phyloP scores from a whole-genome alignment of 2,329 filamentous ascomycete genomes.

The Monosporascus sp. region DNA sequence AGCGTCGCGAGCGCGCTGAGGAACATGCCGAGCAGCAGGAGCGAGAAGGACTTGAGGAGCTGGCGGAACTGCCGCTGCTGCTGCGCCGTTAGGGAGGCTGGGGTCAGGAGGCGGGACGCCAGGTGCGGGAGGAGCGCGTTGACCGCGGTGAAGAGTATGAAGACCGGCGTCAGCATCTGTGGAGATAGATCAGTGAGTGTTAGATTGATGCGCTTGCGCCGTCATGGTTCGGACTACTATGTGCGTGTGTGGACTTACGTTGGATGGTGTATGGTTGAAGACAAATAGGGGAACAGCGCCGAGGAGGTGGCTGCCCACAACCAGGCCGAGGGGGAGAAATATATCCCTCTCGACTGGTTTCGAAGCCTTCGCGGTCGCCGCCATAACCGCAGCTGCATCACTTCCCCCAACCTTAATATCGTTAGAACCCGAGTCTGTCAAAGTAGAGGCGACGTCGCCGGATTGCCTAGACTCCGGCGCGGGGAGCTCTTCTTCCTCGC shows the following conservation, averaged over 20 bases:
- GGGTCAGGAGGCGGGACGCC: conserved; percentile 51
- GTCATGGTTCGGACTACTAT: no score
- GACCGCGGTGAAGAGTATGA: conserved; percentile 50
- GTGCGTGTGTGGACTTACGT: conserved; percentile 43
- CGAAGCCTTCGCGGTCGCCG: conserved; percentile 11
- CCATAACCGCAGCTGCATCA: conserved; percentile 10
- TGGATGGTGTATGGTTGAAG: conserved; percentile 70
- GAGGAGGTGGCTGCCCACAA: conserved; percentile 68
- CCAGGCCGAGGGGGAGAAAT: conserved; percentile 67
- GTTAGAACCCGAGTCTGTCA: conserved; percentile 7
- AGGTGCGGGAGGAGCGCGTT: conserved; percentile 54
- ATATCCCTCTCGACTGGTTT: conserved; percentile 55
- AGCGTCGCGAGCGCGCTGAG: conserved; percentile 89
- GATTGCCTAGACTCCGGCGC: conserved; percentile 25
- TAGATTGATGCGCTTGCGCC: no score
- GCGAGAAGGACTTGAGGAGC: conserved; percentile 83
- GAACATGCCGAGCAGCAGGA: conserved; percentile 88
- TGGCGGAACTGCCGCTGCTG: conserved; percentile 66
- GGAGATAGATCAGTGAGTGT: neutral
- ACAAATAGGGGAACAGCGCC: conserved; percentile 77
- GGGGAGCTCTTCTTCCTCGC: conserved; percentile 22
- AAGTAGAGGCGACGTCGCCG: conserved; percentile 8
- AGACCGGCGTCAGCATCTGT: conserved; percentile 56
- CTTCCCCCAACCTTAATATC: conserved; percentile 19
- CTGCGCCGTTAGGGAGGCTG: conserved; percentile 31